Conservation (phyloP, 176 grass and related monocot genomes). For the Paspalum vaginatum region DNA sequence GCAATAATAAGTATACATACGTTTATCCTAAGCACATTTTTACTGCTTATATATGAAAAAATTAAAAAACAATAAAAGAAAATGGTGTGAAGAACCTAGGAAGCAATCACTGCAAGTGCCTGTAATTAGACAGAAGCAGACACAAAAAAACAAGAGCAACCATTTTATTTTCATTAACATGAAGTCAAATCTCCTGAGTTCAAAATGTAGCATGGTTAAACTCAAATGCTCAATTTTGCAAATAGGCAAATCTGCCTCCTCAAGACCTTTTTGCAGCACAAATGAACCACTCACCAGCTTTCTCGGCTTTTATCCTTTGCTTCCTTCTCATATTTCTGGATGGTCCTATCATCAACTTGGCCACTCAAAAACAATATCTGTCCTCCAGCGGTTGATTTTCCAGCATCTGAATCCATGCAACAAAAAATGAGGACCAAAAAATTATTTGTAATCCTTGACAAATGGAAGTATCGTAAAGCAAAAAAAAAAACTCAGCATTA, state of each 20-base stretch:
- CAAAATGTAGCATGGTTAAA: not conserved
- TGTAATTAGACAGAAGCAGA: not conserved
- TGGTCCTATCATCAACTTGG: slow-evolving; percentile 94
- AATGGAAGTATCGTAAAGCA: not conserved
- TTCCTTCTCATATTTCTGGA: slow-evolving; percentile 99
- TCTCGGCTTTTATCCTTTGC: slow-evolving; percentile 97
- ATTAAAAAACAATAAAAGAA: not conserved
- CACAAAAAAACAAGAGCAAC: not conserved
- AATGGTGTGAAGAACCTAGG: not conserved
- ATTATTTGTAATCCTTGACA: not conserved
- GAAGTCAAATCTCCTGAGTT: not conserved
- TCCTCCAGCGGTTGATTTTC: slow-evolving; percentile 89
- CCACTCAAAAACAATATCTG: slow-evolving; percentile 97
- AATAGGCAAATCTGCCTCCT: not conserved
- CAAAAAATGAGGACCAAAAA: not conserved
- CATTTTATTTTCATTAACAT: not conserved
- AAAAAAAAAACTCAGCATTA: not conserved
- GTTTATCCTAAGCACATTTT: not conserved
- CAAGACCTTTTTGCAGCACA: not conserved
- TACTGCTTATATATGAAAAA: not conserved
- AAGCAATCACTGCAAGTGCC: not conserved
- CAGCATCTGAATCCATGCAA: slow-evolving; percentile 71
- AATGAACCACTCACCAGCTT: slow-evolving; percentile 64
- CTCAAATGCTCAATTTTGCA: not conserved
- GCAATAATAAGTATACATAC: not conserved